phyloP scores from a whole-genome alignment of 345 rosid species.

The Acer saccharum region DNA sequence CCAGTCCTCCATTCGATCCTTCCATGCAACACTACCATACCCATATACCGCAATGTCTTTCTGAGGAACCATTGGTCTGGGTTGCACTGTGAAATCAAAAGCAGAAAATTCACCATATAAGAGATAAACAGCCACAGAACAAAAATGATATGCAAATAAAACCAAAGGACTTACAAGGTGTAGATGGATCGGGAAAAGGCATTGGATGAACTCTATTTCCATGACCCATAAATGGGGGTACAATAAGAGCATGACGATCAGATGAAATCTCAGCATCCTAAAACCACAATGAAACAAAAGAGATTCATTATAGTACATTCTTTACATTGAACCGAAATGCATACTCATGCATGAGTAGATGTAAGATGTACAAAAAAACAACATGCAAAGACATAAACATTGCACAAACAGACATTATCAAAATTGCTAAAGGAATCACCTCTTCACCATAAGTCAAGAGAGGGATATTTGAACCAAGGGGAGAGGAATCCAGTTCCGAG shows the following conservation, averaged over 20 bases:
- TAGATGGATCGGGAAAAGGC: conserved; percentile 66
- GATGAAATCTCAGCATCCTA: conserved; percentile 86
- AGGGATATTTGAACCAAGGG: conserved; percentile 69
- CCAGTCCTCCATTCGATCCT: conserved; percentile 94
- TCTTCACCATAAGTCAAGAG: conserved; percentile 90
- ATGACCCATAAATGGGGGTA: conserved; percentile 70
- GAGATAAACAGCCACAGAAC: not conserved
- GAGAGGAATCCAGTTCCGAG: conserved; percentile 73
- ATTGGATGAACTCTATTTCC: conserved; percentile 77
- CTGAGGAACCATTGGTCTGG: conserved; percentile 93
- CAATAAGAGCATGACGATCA: conserved; percentile 85
- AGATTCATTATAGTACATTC: conserved; percentile 7
- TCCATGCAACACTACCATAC: conserved; percentile 99
- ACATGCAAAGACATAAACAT: not conserved
- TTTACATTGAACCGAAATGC: not conserved
- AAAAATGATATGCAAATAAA: not conserved
- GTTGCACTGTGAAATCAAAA: conserved; percentile 55
- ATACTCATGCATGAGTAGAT: not conserved
- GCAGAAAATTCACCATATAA: conserved; percentile 9
- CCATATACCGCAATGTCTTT: conserved; percentile 87
- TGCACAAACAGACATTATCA: conserved; percentile 2
- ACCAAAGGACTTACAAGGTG: conserved; percentile 58
- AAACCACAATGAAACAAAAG: conserved; percentile 18
- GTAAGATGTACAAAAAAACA: not conserved
- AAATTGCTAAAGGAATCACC: conserved; percentile 39